Base-by-base conservation (phyloP, 2,329 filamentous ascomycete genomes). In the Neophaeococcomyces aloes region DNA sequence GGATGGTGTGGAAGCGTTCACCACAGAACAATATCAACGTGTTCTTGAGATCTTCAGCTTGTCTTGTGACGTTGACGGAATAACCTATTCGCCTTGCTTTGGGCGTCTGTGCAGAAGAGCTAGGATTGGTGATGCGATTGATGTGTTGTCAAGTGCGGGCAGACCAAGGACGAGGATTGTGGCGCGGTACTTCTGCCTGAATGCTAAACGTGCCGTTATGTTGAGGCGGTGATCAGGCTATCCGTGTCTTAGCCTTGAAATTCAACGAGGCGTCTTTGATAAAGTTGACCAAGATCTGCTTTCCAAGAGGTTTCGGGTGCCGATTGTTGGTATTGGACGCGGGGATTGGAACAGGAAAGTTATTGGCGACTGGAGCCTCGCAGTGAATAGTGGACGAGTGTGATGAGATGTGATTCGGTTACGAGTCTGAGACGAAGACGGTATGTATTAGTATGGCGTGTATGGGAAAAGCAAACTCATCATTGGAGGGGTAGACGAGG, bases 41-140 rank as follows among this genome's bases (percentile, higher is more conserved):
- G 31, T 7, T 17, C 11, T 18, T 29, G 11, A 30, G 17, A 29
- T 21, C 13, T 13, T 25, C 19, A 11, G 31, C 10, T 25, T 25
- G 34, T 41, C 42, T 38, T 32, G 32, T 41, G 35, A 37, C 38
- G 47, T 44, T 45, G 35, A 37, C 25, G 13, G n/a, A 46, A 37
- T 48, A 42, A 48, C 42, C 42, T 46, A 48, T 31, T 50, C 49
- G 51, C 51, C 51, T 51, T 41, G 42, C 30, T 63, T 67, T 65
- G 64, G 64, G 65, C 64, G 63, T 57, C 61, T 60, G 61, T 65
- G 65, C 65, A 67, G 54, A 54, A 57, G 59, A 61, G 55, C 60
- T 56, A 55, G 59, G 57, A 59, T 53, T 54, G 50, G 54, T 50
- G 53, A 53, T 48, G 54, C 48, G 56, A 54, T 57, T 59, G 62